Evolutionary conservation across 805 yeast genomes (phyloP).

Genomic region (Zygoascus biomembranicola): DNA sequence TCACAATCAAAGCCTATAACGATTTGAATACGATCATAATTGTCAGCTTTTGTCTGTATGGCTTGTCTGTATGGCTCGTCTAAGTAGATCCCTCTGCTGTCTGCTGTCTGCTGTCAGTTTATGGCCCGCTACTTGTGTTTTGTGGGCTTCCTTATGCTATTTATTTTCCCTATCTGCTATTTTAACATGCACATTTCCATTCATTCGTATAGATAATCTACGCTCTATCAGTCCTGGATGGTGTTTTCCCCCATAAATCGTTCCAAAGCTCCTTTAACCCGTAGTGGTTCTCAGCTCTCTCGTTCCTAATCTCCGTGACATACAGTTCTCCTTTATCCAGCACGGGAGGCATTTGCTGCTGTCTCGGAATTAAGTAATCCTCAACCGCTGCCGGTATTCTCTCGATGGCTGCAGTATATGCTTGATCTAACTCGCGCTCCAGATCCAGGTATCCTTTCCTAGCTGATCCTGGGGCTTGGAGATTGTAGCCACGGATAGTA

Average conservation of each 20-base stretch:
- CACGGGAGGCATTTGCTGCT: not conserved
- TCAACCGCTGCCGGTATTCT: conserved; percentile 12
- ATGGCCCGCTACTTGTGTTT: no score
- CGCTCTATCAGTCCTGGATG: not conserved
- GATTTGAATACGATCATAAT: no score
- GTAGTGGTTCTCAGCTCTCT: conserved; percentile 23
- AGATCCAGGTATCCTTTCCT: conserved; percentile 44
- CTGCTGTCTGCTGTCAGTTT: no score
- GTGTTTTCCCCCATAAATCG: conserved; percentile 13
- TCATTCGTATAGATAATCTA: no score
- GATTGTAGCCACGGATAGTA: conserved; percentile 47
- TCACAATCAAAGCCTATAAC: no score
- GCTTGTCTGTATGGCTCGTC: no score
- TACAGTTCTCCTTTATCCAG: not conserved
- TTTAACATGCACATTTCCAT: no score
- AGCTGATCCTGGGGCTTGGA: conserved; percentile 56
- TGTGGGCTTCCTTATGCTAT: no score
- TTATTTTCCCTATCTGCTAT: no score
- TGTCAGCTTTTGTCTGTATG: no score
- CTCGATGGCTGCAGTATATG: conserved; percentile 30
- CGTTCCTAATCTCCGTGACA: conserved; percentile 6
- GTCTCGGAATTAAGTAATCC: conserved; percentile 4
- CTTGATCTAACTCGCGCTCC: conserved; percentile 37
- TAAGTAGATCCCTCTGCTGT: no score
- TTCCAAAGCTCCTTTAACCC: conserved; percentile 21